phyloP scores from a whole-genome alignment of 2,329 filamentous ascomycete genomes.

The Cladosporium cucumerinum region DNA sequence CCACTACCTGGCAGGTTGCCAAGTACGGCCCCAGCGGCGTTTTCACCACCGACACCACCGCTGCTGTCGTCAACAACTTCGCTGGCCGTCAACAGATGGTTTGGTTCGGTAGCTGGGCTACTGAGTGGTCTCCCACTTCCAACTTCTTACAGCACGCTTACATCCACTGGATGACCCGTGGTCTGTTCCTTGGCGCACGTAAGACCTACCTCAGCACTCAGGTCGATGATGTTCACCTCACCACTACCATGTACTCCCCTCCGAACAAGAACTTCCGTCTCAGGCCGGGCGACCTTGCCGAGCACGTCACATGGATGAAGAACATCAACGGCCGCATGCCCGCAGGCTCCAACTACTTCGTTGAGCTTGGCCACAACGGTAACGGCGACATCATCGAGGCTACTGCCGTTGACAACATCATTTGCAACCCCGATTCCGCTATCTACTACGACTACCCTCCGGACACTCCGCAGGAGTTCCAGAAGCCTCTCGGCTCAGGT shows the following conservation, averaged over 20 bases:
- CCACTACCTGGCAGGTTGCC: conserved; percentile 53
- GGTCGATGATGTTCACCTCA: conserved; percentile 62
- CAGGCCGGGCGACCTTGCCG: conserved; percentile 45
- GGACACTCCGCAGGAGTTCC: conserved; percentile 45
- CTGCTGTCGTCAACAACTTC: conserved; percentile 60
- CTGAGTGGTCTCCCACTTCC: conserved; percentile 52
- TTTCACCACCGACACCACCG: conserved; percentile 44
- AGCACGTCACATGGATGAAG: conserved; percentile 45
- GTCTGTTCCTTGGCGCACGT: conserved; percentile 55
- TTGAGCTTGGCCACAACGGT: conserved; percentile 56
- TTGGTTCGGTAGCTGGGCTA: conserved; percentile 56
- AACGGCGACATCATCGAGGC: conserved; percentile 46
- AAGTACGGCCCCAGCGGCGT: conserved; percentile 45
- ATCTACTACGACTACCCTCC: conserved; percentile 42
- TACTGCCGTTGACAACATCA: conserved; percentile 1
- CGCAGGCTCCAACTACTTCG: conserved; percentile 50
- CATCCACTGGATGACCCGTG: conserved; percentile 61
- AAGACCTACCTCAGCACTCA: conserved; percentile 56
- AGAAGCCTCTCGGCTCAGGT: conserved; percentile 42
- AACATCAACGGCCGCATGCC: conserved; percentile 49
- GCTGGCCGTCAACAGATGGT: conserved; percentile 60
- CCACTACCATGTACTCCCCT: conserved; percentile 43
- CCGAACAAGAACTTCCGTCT: conserved; percentile 49
- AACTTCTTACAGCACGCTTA: conserved; percentile 60
- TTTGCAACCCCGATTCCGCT: conserved; percentile 34